Evolutionary conservation across 1,284 basidiomycete species (phyloP).

Genomic region (Trametes sp.): DNA sequence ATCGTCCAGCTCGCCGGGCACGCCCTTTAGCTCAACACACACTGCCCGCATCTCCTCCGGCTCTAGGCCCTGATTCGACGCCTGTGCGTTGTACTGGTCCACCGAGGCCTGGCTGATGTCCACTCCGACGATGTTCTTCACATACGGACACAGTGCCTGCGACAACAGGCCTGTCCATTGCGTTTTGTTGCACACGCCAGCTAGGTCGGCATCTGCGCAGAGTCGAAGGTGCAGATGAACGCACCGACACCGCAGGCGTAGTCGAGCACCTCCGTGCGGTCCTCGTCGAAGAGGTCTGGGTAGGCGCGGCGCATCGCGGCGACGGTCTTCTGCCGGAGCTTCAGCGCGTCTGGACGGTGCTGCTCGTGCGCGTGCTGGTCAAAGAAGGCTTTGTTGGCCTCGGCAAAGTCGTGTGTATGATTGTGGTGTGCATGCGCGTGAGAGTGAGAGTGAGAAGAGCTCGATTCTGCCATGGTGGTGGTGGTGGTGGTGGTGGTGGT

Average conservation of each 20-base stretch:
- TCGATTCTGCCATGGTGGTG: background rate
- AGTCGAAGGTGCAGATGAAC: conserved; percentile 22
- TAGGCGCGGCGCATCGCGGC: conserved; percentile 53
- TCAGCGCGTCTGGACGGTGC: conserved; percentile 31
- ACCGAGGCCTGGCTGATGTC: conserved; percentile 73
- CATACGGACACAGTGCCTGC: conserved; percentile 58
- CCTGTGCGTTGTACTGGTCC: conserved; percentile 66
- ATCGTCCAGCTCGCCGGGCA: conserved; percentile 55
- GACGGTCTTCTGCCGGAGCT: conserved; percentile 45
- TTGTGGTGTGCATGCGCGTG: background rate
- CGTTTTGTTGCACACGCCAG: no score
- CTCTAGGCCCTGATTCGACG: conserved; percentile 61
- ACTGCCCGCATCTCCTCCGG: conserved; percentile 67
- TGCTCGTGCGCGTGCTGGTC: conserved; percentile 41
- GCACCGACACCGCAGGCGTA: conserved; percentile 75
- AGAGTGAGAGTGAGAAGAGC: background rate
- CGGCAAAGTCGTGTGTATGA: conserved; percentile 27
- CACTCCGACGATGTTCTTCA: conserved; percentile 68
- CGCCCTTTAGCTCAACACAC: conserved; percentile 55
- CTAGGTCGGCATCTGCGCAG: background rate
- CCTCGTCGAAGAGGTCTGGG: conserved; percentile 55
- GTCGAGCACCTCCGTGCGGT: conserved; percentile 66
- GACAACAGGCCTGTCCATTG: conserved; percentile 59
- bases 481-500: background rate
- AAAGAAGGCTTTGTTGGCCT: conserved; percentile 45